A percentile compares a stretch with the other conserved stretches of the same genome.
Conservation (phyloP, 495 filamentous ascomycete species). For the Penicillium atrosanguineum region DNA sequence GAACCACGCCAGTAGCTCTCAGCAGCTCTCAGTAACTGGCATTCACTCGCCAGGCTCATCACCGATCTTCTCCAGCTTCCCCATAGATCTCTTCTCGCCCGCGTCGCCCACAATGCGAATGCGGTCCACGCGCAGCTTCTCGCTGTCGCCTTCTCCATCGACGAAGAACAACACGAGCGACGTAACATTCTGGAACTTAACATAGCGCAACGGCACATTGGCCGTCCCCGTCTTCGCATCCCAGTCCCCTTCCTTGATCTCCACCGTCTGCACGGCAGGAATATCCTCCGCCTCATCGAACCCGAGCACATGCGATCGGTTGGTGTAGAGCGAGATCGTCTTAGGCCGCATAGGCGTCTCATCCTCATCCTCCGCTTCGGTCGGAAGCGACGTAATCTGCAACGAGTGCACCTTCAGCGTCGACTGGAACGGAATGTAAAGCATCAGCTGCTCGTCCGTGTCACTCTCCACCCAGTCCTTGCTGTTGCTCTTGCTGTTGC, state of each 20-base stretch:
- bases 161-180: conserved; percentile 86
- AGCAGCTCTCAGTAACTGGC: background rate
- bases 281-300: conserved; percentile 95
- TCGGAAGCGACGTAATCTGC: conserved; percentile 80
- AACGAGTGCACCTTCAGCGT: conserved; percentile 89
- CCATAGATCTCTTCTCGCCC: conserved; percentile 90
- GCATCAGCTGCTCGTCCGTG: conserved; percentile 96
- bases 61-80: conserved; percentile 93
- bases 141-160: conserved; percentile 79
- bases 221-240: conserved; percentile 80
- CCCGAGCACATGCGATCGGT: conserved; percentile 81
- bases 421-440: conserved; percentile 87
- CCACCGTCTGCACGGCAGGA: conserved; percentile 70
- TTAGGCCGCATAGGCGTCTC: conserved; percentile 83
- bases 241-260: conserved; percentile 76
- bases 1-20: background rate
- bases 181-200: conserved; percentile 93
- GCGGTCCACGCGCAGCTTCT: conserved; percentile 84
- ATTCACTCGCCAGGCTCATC: conserved; percentile 66
- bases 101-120: conserved; percentile 84
- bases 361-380: conserved; percentile 61
- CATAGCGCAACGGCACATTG: conserved; percentile 78
- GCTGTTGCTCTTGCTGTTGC: conserved; percentile 26
- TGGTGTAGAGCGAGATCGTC: conserved; percentile 79
- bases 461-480: conserved; percentile 96